A percentile compares a stretch with the other conserved stretches of the same genome.
These are phyloP conservation scores for Phytophthora idaei DNA, from an alignment of 352 stramenopile species.

Conservation along the genomic window DNA sequence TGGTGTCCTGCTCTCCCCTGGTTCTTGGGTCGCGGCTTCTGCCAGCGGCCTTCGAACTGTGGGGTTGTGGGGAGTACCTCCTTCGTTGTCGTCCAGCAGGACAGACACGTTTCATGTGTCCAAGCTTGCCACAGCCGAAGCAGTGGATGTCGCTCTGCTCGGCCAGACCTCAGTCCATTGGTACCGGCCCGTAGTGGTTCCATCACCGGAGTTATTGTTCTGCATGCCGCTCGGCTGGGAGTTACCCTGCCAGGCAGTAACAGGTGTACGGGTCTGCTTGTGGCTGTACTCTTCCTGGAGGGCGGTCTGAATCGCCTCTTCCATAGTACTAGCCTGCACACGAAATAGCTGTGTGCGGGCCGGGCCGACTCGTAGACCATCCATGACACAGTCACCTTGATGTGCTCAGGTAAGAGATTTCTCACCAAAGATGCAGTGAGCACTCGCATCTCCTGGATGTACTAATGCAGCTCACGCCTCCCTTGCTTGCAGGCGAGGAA, in stretches of 20 bases:
- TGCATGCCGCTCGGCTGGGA: neutral
- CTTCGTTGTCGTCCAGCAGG: neutral
- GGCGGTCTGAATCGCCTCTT: neutral
- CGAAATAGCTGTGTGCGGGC: conserved; percentile 5
- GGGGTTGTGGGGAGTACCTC: neutral
- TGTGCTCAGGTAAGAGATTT: conserved; percentile 3
- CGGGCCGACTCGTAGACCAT: neutral
- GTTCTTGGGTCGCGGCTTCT: conserved; percentile 1
- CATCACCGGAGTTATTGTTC: no score
- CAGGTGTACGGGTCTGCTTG: neutral
- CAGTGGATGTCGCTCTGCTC: neutral
- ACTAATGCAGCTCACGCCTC: conserved; percentile 17
- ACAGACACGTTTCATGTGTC: conserved; percentile 17
- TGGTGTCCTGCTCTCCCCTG: conserved; percentile 28
- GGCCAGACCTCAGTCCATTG: conserved; percentile 6
- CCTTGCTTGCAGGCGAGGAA: conserved; percentile 33
- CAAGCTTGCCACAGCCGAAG: conserved; percentile 3
- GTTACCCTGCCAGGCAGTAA: neutral
- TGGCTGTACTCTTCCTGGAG: conserved; percentile 5
- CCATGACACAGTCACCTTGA: conserved; percentile 1
- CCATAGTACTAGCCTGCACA: neutral
- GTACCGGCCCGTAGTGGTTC: neutral
- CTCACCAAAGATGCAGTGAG: conserved; percentile 1
- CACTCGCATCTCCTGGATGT: conserved; percentile 4
- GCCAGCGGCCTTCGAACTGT: conserved; percentile 6